Evolutionary conservation across 2,329 filamentous ascomycete genomes (phyloP).

Genomic region (Immersiporthe knoxdaviesiana): DNA sequence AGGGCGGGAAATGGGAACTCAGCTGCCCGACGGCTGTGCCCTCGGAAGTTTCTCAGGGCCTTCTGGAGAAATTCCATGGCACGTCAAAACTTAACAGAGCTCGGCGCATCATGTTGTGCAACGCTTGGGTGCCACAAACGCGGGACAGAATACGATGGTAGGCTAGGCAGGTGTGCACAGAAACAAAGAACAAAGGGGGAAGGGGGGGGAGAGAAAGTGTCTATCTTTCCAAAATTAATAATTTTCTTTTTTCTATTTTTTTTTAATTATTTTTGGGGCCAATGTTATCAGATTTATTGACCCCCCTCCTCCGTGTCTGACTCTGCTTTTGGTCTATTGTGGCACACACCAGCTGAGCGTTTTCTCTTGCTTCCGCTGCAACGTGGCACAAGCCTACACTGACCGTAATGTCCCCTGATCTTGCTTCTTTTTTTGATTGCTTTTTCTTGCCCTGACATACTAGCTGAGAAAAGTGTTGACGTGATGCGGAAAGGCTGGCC

Average conservation of each 20-base stretch:
- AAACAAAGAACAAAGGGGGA: too few species aligned
- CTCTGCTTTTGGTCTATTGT: background rate
- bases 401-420: background rate
- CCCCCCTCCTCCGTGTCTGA: background rate
- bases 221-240: background rate
- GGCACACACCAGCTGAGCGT: background rate
- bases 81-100: conserved; percentile 4
- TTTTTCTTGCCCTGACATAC: background rate
- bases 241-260: background rate
- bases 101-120: conserved; percentile 13
- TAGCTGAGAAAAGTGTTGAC: too few species aligned
- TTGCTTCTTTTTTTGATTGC: background rate
- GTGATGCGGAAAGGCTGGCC: background rate
- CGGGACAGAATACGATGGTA: background rate
- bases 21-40: background rate
- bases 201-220: too few species aligned
- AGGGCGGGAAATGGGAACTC: background rate
- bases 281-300: background rate
- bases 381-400: conserved; percentile 19
- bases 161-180: background rate
- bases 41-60: background rate
- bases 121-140: background rate
- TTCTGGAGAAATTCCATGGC: conserved; percentile 23
- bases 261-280: background rate
- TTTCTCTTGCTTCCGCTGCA: conserved; percentile 12